A percentile compares a stretch with the other conserved stretches of the same genome.
Evolutionary conservation across 2,329 filamentous ascomycete genomes (phyloP).

Genomic region (Penicillium sp.): DNA sequence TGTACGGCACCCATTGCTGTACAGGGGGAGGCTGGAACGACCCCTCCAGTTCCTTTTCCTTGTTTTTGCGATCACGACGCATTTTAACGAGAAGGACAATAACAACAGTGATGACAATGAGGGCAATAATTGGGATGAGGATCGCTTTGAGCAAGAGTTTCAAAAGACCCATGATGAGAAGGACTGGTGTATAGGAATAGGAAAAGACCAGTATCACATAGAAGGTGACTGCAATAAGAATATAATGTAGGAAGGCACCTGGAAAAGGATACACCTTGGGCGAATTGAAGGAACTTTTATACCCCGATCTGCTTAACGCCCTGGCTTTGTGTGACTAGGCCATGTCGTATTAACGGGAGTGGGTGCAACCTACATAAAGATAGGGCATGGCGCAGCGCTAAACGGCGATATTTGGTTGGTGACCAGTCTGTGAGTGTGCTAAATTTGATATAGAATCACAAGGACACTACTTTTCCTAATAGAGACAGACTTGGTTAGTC

Average conservation of each 20-base stretch:
- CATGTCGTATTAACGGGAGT: neutral
- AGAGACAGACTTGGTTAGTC: neutral
- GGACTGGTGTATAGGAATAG: neutral
- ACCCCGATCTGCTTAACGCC: neutral
- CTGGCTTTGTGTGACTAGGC: neutral
- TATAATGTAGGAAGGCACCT: neutral
- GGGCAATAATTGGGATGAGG: constrained; percentile 17
- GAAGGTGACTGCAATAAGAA: neutral
- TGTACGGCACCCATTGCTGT: constrained; percentile 17
- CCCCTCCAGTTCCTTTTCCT: constrained; percentile 7
- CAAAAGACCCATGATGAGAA: constrained; percentile 16
- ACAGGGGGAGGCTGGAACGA: constrained; percentile 17
- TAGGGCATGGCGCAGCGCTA: constrained; percentile 1
- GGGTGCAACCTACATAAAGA: neutral
- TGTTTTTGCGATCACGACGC: constrained; percentile 12
- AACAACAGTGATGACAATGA: constrained; percentile 10
- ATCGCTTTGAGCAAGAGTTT: constrained; percentile 23
- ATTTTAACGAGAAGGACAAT: constrained; percentile 11
- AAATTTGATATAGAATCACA: neutral
- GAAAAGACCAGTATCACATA: neutral
- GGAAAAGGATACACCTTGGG: neutral
- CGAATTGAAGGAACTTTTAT: neutral
- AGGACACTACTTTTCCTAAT: neutral
- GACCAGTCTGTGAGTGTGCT: neutral
- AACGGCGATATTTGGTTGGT: neutral